A percentile compares a stretch with the other conserved stretches of the same genome.
phyloP scores from a whole-genome alignment of 306 rosid genomes.

The Lablab purpureus region DNA sequence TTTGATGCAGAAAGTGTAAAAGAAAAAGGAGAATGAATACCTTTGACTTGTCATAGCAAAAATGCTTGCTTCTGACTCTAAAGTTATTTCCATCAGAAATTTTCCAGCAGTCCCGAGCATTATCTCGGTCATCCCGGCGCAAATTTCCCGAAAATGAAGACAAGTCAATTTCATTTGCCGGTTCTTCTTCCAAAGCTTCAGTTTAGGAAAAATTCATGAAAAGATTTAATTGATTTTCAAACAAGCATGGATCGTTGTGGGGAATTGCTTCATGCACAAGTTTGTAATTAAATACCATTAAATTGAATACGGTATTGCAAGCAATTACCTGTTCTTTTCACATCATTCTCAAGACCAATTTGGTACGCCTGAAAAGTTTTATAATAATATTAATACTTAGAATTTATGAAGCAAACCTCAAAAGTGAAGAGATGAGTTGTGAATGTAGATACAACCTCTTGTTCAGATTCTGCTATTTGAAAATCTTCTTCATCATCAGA shows the following conservation, averaged over 20 bases:
- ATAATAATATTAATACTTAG: conserved; percentile 26
- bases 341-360: conserved; percentile 64
- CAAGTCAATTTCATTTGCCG: conserved; percentile 73
- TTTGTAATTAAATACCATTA: conserved; percentile 12
- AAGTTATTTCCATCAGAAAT: conserved; percentile 94
- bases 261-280: conserved; percentile 14
- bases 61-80: conserved; percentile 94
- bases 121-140: conserved; percentile 79
- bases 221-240: conserved; percentile 37
- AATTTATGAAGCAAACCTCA: conserved; percentile 34
- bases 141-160: conserved; percentile 91
- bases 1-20: conserved; percentile 24
- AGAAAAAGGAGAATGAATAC: conserved; percentile 54
- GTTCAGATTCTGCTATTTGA: conserved; percentile 90
- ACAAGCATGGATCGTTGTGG: conserved; percentile 30
- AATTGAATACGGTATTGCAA: conserved; percentile 23
- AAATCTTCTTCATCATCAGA: conserved; percentile 97
- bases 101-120: conserved; percentile 95
- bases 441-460: conserved; percentile 66
- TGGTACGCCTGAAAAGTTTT: conserved; percentile 62
- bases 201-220: conserved; percentile 50
- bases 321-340: conserved; percentile 68
- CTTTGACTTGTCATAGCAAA: conserved; percentile 89
- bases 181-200: conserved; percentile 86
- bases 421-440: conserved; percentile 31